Percentiles rank a stretch among this genome's conserved stretches.
Evolutionary conservation across 306 rosid genomes (phyloP).

Genomic region (Fagus crenata): DNA sequence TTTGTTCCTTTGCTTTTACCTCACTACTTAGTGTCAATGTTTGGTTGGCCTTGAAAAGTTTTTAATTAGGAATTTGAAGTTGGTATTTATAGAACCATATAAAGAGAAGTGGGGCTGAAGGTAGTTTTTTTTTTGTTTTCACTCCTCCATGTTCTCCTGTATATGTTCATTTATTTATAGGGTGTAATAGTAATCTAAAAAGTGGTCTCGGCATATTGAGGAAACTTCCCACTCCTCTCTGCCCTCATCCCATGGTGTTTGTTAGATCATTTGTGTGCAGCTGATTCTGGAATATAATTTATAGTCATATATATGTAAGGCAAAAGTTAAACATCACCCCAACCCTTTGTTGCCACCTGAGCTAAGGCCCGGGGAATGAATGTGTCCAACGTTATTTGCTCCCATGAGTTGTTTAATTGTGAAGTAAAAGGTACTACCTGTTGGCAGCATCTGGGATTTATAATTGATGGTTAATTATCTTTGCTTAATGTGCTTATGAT

Average conservation of each 20-base stretch:
- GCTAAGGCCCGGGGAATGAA: not conserved
- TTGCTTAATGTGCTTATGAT: not conserved
- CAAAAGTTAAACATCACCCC: not conserved
- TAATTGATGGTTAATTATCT: not conserved
- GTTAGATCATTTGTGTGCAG: too few species aligned
- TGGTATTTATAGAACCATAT: not conserved
- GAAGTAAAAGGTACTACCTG: not conserved
- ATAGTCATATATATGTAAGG: not conserved
- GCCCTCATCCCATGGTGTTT: too few species aligned
- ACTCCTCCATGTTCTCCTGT: not conserved
- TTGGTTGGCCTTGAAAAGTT: constrained; percentile 4
- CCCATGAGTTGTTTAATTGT: too few species aligned
- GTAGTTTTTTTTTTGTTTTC: not conserved
- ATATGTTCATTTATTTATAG: not conserved
- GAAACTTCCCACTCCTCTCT: too few species aligned
- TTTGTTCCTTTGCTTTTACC: constrained; percentile 10
- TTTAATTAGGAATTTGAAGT: not conserved
- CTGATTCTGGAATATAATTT: not conserved
- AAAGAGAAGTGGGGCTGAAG: constrained; percentile 6
- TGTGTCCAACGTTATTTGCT: not conserved
- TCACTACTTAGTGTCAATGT: constrained; percentile 11
- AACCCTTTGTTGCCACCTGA: not conserved
- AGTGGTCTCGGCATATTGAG: not conserved
- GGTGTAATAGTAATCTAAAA: not conserved
- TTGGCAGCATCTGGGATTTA: not conserved